These are phyloP conservation scores for Colletotrichum paranaense DNA, from an alignment of 2,329 filamentous ascomycete genomes.

Conservation along the genomic window DNA sequence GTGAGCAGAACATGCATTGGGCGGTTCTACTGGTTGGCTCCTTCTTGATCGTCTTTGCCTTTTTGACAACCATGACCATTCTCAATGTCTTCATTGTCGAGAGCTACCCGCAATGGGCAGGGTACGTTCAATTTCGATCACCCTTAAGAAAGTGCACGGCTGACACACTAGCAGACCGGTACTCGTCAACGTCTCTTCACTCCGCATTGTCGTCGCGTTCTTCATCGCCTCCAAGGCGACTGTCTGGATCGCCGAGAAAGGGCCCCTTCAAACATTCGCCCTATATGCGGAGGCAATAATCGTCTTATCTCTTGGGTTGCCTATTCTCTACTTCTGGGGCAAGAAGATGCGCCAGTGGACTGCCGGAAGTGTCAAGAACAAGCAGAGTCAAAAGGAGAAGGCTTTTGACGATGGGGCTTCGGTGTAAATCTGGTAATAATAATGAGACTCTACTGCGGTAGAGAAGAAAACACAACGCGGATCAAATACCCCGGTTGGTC, in stretches of 20 bases:
- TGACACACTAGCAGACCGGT: slow-evolving; percentile 40
- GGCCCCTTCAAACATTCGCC: slow-evolving; percentile 42
- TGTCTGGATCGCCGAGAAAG: slow-evolving; percentile 41
- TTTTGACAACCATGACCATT: slow-evolving; percentile 42
- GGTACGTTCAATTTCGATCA: not conserved
- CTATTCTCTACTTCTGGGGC: slow-evolving; percentile 40
- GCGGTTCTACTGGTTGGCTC: slow-evolving; percentile 41
- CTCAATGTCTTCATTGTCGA: slow-evolving; percentile 47
- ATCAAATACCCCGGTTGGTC: not conserved
- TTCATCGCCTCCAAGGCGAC: slow-evolving; percentile 44
- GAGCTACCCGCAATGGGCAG: slow-evolving; percentile 43
- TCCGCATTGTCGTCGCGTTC: slow-evolving; percentile 45
- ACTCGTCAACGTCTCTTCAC: slow-evolving; percentile 46
- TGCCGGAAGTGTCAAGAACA: slow-evolving; percentile 40
- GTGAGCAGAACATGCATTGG: slow-evolving; percentile 42
- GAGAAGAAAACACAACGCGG: no score
- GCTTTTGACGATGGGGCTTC: slow-evolving; percentile 7
- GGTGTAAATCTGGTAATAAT: not conserved
- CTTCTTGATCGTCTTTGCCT: slow-evolving; percentile 44
- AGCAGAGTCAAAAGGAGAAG: slow-evolving; percentile 25
- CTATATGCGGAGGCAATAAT: slow-evolving; percentile 47
- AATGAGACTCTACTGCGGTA: not conserved
- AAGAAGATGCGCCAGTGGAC: slow-evolving; percentile 43
- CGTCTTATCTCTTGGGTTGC: slow-evolving; percentile 44
- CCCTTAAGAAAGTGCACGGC: not conserved